phyloP scores from a whole-genome alignment of 1,284 basidiomycete genomes.

The Chondrostereum purpureum region DNA sequence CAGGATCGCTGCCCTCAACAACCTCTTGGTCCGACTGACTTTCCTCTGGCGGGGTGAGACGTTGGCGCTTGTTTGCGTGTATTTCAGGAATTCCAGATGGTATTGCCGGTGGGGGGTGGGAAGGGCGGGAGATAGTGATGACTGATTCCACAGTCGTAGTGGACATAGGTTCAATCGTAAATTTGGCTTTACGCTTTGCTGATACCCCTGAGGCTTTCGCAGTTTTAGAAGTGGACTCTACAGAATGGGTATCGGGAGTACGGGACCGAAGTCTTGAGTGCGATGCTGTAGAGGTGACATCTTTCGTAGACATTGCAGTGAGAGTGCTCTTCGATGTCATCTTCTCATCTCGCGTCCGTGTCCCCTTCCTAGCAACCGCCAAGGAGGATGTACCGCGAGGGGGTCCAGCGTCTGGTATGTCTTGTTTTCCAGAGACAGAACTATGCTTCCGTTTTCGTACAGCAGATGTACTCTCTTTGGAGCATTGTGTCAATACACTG shows the following conservation, averaged over 20 bases:
- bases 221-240: not conserved
- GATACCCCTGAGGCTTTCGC: constrained; percentile 14
- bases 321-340: no score
- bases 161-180: constrained; percentile 25
- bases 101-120: constrained; percentile 1
- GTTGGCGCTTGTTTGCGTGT: constrained; percentile 26
- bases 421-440: not conserved
- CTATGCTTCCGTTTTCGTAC: not conserved
- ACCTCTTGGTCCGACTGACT: constrained; percentile 67
- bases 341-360: no score
- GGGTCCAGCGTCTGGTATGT: not conserved
- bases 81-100: constrained; percentile 12
- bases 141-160: not conserved
- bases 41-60: constrained; percentile 33
- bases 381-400: not conserved
- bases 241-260: not conserved
- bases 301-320: no score
- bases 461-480: no score
- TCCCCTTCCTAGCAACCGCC: no score
- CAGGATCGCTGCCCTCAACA: no score
- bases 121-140: not conserved
- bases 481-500: no score
- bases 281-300: no score
- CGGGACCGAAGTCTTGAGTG: no score
- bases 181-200: constrained; percentile 25